phyloP scores from a whole-genome alignment of 2,329 filamentous ascomycete species.

The Cladorrhinum sp. region DNA sequence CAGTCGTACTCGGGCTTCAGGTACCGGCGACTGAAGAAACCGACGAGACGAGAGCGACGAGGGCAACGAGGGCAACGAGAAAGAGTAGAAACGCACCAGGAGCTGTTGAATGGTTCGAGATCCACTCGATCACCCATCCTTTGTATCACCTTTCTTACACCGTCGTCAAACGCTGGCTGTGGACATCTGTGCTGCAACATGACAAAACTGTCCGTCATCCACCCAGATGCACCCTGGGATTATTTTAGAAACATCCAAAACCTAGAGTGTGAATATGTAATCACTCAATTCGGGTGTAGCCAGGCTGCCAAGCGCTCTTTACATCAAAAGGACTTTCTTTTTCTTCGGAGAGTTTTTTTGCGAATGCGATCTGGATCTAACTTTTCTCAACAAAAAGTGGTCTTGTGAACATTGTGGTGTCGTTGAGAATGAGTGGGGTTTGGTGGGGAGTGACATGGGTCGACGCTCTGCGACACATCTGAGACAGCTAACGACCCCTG shows the following conservation, averaged over 20 bases:
- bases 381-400: background rate
- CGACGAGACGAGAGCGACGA: background rate
- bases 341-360: slow-evolving; percentile 11
- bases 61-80: too few relatives aligned
- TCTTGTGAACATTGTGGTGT: background rate
- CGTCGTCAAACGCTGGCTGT: slow-evolving; percentile 27
- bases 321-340: background rate
- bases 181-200: slow-evolving; percentile 12
- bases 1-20: background rate
- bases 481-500: slow-evolving; percentile 36
- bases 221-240: background rate
- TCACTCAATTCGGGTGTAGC: too few relatives aligned
- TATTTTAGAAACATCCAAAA: background rate
- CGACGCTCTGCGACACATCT: slow-evolving; percentile 42
- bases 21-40: slow-evolving; percentile 1
- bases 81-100: slow-evolving; percentile 14
- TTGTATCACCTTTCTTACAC: slow-evolving; percentile 32
- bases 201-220: slow-evolving; percentile 13
- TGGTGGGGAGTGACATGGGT: slow-evolving; percentile 22
- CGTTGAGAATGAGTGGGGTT: slow-evolving; percentile 7
- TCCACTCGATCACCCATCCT: slow-evolving; percentile 29
- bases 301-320: too few relatives aligned
- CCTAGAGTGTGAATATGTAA: background rate
- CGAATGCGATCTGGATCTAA: slow-evolving; percentile 21
- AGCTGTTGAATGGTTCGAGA: slow-evolving; percentile 28